Percentiles rank a stretch among this genome's conserved stretches.
Evolutionary conservation across 192 early-diverging fungal species (phyloP).

Genomic region (Chytriomyces hyalinus): DNA sequence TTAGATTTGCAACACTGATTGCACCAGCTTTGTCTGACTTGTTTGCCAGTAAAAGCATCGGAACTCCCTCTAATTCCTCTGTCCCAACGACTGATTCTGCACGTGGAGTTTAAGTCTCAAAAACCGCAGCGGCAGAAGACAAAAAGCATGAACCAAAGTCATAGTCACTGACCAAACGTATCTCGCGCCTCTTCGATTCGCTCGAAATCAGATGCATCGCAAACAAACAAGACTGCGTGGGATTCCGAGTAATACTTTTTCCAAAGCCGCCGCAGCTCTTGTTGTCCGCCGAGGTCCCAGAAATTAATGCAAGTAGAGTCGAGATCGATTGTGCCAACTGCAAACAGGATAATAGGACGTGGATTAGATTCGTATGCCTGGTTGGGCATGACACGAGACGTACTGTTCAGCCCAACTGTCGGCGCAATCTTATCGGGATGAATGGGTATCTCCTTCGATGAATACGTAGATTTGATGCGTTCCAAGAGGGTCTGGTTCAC

Average conservation of each 20-base stretch:
- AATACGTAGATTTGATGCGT: conserved; percentile 81
- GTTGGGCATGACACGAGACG: no score
- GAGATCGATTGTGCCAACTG: conserved; percentile 81
- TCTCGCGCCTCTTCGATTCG: conserved; percentile 80
- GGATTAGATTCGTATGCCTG: not conserved
- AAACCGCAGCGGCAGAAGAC: not conserved
- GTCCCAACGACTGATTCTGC: conserved; percentile 79
- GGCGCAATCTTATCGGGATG: conserved; percentile 89
- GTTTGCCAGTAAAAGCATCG: conserved; percentile 92
- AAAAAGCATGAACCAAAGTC: conserved; percentile 1
- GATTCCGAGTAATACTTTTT: conserved; percentile 90
- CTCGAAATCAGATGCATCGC: conserved; percentile 82
- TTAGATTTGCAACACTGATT: conserved; percentile 76
- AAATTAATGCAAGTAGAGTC: conserved; percentile 79
- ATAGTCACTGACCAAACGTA: conserved; percentile 68
- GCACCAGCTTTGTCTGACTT: conserved; percentile 85
- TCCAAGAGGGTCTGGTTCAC: conserved; percentile 83
- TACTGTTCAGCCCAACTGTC: conserved; percentile 92
- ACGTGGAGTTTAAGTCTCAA: not conserved
- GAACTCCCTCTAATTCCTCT: conserved; percentile 79
- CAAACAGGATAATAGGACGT: not conserved
- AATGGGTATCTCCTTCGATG: conserved; percentile 69
- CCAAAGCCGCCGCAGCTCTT: conserved; percentile 89
- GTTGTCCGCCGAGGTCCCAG: conserved; percentile 94
- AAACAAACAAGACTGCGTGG: conserved; percentile 92